Evolutionary conservation across 2,329 filamentous ascomycete genomes (phyloP), one percentile per base, ranked within the genome.

Genomic region (Penicillium sp.): DNA sequence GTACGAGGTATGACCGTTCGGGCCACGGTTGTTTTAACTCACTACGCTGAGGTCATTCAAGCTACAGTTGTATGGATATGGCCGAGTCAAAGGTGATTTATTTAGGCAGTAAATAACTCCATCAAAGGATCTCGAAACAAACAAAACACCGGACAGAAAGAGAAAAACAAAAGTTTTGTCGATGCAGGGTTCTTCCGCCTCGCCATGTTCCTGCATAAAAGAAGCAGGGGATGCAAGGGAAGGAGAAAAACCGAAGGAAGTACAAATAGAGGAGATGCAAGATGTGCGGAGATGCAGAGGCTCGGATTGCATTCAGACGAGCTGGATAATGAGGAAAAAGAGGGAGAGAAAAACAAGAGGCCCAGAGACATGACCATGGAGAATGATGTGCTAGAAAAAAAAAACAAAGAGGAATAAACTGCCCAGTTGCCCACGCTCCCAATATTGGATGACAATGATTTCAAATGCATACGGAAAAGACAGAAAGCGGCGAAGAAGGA

Each of bases 391-490:
- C 64, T 67, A 67, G 65, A 66, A 65, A 65, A 64, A 61, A 14
- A 18, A 37, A 37, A 37, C 6, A 19, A 37, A 37, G 16, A 18
- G 16, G 14, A 55, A 64, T 55, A 57, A 57, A 58, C 50, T 54
- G 53, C 42, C 60, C 63, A 63, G 55, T 59, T 60, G 61, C 56
- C 60, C 58, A 64, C 64, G 63, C 61, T 62, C 64, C 60, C 60
- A 63, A 65, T 65, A 64, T 55, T 65, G 55, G 54, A 65, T 67
- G 62, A 64, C 60, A 64, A 62, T 65, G 62, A 63, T 56, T 67
- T 57, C 42, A 59, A 55, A 70, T 66, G 63, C 62, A 65, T 63
- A 58, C 51, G 58, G 53, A 51, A 59, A 52, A 54, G 56, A 63
- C 52, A 56, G 52, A 46, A 54, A 42, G 55, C 18, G 28, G 13